Base-by-base conservation (phyloP, 176 grass and related monocot species). In the Metroxylon sagu region DNA sequence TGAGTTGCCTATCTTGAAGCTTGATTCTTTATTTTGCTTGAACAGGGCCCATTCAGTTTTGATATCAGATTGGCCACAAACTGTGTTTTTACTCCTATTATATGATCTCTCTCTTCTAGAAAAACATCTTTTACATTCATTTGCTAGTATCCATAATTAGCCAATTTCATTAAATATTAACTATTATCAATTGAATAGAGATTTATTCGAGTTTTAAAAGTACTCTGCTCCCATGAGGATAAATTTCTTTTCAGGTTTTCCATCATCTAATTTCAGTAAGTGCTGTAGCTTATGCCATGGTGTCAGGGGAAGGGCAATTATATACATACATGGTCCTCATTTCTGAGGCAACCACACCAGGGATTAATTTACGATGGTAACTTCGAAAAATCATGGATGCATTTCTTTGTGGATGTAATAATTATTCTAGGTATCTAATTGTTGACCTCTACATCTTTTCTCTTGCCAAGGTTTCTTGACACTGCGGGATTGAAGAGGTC, bases 251-350 rank as follows among this genome's bases (percentile, higher is more conserved):
- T 27, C 76, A 97, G 93, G 84, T 97, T 78, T 29, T 97, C 66
- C 93, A 97, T 71, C 93, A 97, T 61, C 43, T 75, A 56, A 61
- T 92, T 26, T 97, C 93, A 25, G 29, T 97, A 78, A 64, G 88
- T 76, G 83, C 93, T 50, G 52, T 92, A 76, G 74, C 74, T 56
- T 92, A 92, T 72, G 55, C 78, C 49, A 85, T 83, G 65, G 74
- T 80, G 52, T 97, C 70, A 56, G 87, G 81, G 50, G 93, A 97
- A 83, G 93, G 83, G 58, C 93, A 97, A 70, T 66, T 91, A 14
- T 97, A 97, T 61, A 97, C 93, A 67, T 97, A 85, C 65, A 97
- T 97, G 93, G 86, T 96, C 76, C 86, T 95, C 29, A 87, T 90
- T 7, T 97, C 93, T 70, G 93, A 97, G 86, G 69, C 70, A 62